Evolutionary conservation across 768 basidiomycete species (phyloP).

Genomic region (Chalciporus piperatus): DNA sequence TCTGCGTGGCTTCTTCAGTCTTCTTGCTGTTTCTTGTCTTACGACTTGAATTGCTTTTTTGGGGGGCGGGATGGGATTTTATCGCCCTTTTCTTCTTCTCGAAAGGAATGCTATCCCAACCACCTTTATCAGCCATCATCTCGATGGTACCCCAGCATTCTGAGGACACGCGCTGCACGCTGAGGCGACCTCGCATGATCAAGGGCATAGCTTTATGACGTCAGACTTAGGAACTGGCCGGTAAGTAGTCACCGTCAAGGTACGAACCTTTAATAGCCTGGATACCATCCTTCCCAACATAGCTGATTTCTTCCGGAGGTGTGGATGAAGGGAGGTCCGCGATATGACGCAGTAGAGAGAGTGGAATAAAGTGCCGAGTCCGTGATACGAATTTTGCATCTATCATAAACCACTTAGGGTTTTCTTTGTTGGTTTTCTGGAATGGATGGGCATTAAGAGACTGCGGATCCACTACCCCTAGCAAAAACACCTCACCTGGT

Average conservation of each 20-base stretch:
- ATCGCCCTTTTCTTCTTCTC: conserved; percentile 36
- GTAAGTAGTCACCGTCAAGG: conserved; percentile 1
- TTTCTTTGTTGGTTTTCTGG: conserved; percentile 73
- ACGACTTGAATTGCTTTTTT: neutral
- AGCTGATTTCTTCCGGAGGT: conserved; percentile 56
- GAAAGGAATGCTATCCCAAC: conserved; percentile 63
- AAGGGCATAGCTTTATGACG: conserved; percentile 65
- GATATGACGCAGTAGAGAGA: conserved; percentile 69
- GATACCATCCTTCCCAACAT: conserved; percentile 62
- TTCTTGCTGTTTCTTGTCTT: neutral
- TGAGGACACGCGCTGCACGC: conserved; percentile 77
- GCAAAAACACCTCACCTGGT: conserved; percentile 46
- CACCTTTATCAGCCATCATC: conserved; percentile 65
- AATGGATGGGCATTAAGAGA: neutral
- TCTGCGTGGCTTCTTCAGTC: neutral
- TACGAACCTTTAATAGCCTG: conserved; percentile 60
- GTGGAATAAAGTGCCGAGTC: conserved; percentile 70
- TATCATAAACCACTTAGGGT: conserved; percentile 94
- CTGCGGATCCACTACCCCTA: neutral
- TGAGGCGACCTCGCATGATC: conserved; percentile 76
- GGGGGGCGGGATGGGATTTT: neutral
- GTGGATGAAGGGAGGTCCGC: conserved; percentile 37
- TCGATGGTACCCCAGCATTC: conserved; percentile 63
- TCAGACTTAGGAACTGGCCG: conserved; percentile 5
- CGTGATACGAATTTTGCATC: conserved; percentile 67